Evolutionary conservation across 169 alveolate genomes (phyloP).

Genomic region (Cystoisospora suis): DNA sequence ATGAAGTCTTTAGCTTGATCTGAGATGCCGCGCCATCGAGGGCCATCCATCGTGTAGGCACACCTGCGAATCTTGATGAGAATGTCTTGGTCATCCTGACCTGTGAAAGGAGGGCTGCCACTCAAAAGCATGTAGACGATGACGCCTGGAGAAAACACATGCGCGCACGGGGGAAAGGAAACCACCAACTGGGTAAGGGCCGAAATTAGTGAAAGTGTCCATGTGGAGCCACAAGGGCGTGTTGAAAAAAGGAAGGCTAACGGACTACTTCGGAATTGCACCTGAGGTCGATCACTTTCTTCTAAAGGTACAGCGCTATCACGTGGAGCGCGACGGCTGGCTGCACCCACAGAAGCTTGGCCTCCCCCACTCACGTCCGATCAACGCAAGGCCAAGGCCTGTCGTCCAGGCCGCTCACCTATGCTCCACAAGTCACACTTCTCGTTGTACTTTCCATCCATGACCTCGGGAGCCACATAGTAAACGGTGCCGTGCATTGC

Average conservation of each 20-base stretch:
- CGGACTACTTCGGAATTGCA: too few species aligned
- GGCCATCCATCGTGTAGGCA: slow-evolving; percentile 16
- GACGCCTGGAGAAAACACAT: slow-evolving; percentile 56
- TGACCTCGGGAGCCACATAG: slow-evolving; percentile 69
- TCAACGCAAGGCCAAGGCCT: too few species aligned
- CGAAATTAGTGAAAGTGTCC: too few species aligned
- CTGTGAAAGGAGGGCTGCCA: slow-evolving; percentile 87
- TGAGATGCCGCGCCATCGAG: slow-evolving; percentile 74
- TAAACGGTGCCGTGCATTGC: slow-evolving; percentile 72
- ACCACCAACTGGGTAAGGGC: too few species aligned
- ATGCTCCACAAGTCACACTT: slow-evolving; percentile 68
- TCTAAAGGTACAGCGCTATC: too few species aligned
- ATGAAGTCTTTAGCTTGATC: slow-evolving; percentile 77
- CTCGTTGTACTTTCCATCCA: slow-evolving; percentile 66
- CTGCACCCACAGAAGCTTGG: too few species aligned
- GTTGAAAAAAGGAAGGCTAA: too few species aligned
- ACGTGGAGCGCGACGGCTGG: too few species aligned
- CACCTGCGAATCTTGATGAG: slow-evolving; percentile 77
- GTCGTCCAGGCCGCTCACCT: slow-evolving; percentile 49
- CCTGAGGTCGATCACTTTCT: too few species aligned
- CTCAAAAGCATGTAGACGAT: slow-evolving; percentile 75
- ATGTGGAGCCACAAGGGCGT: too few species aligned
- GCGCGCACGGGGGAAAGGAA: too few species aligned
- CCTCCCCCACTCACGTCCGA: too few species aligned
- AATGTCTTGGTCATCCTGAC: slow-evolving; percentile 82